Conservation (phyloP, 139 green algal species). For the Nannochloris sp. region DNA sequence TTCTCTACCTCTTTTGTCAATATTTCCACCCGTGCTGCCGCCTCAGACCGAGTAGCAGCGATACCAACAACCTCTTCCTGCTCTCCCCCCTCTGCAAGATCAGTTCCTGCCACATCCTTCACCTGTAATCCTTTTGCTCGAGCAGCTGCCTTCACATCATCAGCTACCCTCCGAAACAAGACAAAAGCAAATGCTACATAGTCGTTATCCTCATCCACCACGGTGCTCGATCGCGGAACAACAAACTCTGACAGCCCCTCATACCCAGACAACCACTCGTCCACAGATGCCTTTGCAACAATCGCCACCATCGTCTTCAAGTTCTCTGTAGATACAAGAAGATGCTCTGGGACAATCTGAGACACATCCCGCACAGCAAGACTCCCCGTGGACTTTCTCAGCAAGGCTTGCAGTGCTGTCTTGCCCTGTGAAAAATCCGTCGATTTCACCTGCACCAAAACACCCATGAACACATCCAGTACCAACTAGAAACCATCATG, state of each 20-base stretch:
- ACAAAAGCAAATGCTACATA: slow-evolving; percentile 78
- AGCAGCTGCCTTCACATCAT: slow-evolving; percentile 87
- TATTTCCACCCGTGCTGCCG: slow-evolving; percentile 10
- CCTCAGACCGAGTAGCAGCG: not conserved
- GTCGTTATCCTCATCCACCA: slow-evolving; percentile 84
- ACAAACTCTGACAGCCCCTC: slow-evolving; percentile 84
- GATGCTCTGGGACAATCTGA: slow-evolving; percentile 42
- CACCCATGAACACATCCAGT: not conserved
- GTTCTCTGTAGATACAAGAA: slow-evolving; percentile 83
- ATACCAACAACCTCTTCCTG: not conserved
- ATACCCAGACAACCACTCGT: slow-evolving; percentile 80
- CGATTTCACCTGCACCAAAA: slow-evolving; percentile 26
- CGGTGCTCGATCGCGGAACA: slow-evolving; percentile 57
- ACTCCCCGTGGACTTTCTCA: slow-evolving; percentile 76
- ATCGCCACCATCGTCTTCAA: slow-evolving; percentile 84
- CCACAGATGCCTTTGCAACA: slow-evolving; percentile 64
- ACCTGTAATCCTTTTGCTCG: slow-evolving; percentile 81
- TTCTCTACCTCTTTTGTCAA: slow-evolving; percentile 54
- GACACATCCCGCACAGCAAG: slow-evolving; percentile 81
- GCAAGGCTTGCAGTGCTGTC: slow-evolving; percentile 49
- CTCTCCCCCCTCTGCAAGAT: slow-evolving; percentile 30
- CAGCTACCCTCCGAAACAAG: slow-evolving; percentile 79
- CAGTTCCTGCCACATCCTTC: slow-evolving; percentile 20
- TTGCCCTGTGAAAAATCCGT: slow-evolving; percentile 81
- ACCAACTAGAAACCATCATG: not conserved